Base-by-base conservation (phyloP, 2,329 filamentous ascomycete species). In the Ophiostoma quercus region DNA sequence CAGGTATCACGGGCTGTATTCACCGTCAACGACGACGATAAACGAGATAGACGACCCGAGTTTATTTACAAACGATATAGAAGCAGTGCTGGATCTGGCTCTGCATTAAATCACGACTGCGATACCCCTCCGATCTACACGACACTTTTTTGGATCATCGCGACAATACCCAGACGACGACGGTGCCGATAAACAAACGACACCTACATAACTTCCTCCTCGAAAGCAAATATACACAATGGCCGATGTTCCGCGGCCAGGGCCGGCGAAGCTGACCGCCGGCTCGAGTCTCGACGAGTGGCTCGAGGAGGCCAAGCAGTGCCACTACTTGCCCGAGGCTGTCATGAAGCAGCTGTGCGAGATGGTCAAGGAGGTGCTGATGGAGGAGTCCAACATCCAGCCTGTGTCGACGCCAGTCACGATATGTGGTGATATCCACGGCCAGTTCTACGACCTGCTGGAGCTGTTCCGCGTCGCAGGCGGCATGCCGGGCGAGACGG, bases 301-400 rank as follows among this genome's bases (percentile, higher is more conserved):
- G 95, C 86, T 99, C 41, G 92, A 95, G 78, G 92, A 96, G 80
- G 95, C 95, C 63, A 97, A 97, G 81, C 91, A 95, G 80, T 98
- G 95, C 82, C 95, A 96, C 79, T 97, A 98, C 79, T 86, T 99
- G 68, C 95, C 95, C 67, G 95, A 99, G 81, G 83, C 90, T 73
- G 92, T 96, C 77, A 99, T 99, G 95, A 99, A 99, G 85, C 92
- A 96, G 80, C 86, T 99, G 67, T 99, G 95, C 79, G 95, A 99
- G 83, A 96, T 96, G 78, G 95, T 98, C 72, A 99, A 99, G 83
- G 95, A 98, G 81, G 96, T 92, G 74, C 85, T 99, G 76, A 99
- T 99, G 95, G 95, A 99, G 85, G 95, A 99, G 82, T 97, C 94
- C 74, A 99, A 99, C 79, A 98, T 99, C 71, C 95, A 98, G 79